These are phyloP conservation scores for Athelia psychrophila DNA, from an alignment of 1,284 basidiomycete species.

Conservation along the genomic window DNA sequence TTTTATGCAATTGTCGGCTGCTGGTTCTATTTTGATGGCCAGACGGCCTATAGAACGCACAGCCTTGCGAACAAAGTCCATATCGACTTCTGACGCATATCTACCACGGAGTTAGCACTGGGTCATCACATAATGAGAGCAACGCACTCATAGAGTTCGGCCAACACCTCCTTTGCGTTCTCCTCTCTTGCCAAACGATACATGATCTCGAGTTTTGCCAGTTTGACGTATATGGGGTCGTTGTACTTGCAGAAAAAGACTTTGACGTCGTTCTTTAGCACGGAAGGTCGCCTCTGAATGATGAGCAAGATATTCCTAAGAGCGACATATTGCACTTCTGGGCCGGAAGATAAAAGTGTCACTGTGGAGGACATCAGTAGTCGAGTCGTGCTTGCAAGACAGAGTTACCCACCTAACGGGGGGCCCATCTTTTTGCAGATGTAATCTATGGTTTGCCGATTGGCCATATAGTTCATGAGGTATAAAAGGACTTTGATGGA, in stretches of 20 bases:
- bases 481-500: slow-evolving; percentile 95
- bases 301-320: slow-evolving; percentile 96
- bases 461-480: slow-evolving; percentile 99
- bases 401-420: slow-evolving; percentile 70
- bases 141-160: slow-evolving; percentile 90
- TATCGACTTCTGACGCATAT: slow-evolving; percentile 97
- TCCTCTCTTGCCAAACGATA: slow-evolving; percentile 90
- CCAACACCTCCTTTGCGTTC: slow-evolving; percentile 89
- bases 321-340: slow-evolving; percentile 98
- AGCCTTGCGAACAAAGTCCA: slow-evolving; percentile 97
- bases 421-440: slow-evolving; percentile 98
- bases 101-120: slow-evolving; percentile 35
- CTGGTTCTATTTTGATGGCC: slow-evolving; percentile 93
- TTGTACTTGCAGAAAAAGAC: slow-evolving; percentile 99
- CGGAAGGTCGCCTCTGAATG: slow-evolving; percentile 90
- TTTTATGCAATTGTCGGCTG: slow-evolving; percentile 89
- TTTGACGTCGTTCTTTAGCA: slow-evolving; percentile 95
- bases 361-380: slow-evolving; percentile 50
- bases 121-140: too few species aligned
- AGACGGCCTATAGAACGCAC: slow-evolving; percentile 95
- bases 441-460: slow-evolving; percentile 79
- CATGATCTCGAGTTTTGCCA: slow-evolving; percentile 99
- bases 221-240: slow-evolving; percentile 98
- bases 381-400: background rate
- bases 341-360: slow-evolving; percentile 91